A percentile compares a stretch with the other conserved stretches of the same genome.
Evolutionary conservation across 2,329 filamentous ascomycete genomes (phyloP).

Genomic region (Phialocephala subalpina): DNA sequence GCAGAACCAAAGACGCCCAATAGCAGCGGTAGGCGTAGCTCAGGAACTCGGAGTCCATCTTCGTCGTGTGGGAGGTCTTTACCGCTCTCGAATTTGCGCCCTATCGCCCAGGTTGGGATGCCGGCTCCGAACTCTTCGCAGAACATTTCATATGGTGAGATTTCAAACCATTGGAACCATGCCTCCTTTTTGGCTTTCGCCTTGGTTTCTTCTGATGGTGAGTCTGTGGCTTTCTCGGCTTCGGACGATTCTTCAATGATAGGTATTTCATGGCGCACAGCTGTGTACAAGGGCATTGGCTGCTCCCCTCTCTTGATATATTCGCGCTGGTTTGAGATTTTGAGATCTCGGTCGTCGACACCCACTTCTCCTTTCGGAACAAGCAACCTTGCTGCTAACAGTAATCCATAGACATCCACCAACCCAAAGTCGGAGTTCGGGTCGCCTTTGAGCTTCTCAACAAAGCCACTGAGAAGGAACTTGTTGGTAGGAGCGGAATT

Average conservation of each 20-base stretch:
- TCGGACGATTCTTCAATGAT: conserved; percentile 57
- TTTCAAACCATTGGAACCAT: conserved; percentile 99
- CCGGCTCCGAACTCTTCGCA: conserved; percentile 92
- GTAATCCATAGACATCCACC: conserved; percentile 90
- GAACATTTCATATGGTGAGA: conserved; percentile 94
- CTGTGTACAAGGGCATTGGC: conserved; percentile 94
- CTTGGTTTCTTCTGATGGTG: conserved; percentile 57
- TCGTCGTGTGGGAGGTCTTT: conserved; percentile 70
- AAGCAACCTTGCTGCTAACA: conserved; percentile 84
- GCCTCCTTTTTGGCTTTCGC: conserved; percentile 67
- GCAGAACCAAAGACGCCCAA: conserved; percentile 97
- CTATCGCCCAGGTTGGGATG: conserved; percentile 94
- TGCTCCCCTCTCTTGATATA: conserved; percentile 81
- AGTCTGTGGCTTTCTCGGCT: conserved; percentile 45
- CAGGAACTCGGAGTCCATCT: conserved; percentile 76
- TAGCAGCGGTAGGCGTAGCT: conserved; percentile 82
- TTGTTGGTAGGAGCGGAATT: conserved; percentile 94
- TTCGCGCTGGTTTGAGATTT: conserved; percentile 85
- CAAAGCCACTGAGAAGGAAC: conserved; percentile 83
- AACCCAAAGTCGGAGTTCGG: conserved; percentile 83
- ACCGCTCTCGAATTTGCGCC: conserved; percentile 81
- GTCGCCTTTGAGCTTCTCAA: conserved; percentile 91
- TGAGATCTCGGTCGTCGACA: conserved; percentile 81
- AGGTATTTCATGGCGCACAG: conserved; percentile 94
- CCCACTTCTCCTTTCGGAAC: conserved; percentile 86